phyloP scores from a whole-genome alignment of 164 flowering plant genomes.

The Magnolia kwangsiensis region DNA sequence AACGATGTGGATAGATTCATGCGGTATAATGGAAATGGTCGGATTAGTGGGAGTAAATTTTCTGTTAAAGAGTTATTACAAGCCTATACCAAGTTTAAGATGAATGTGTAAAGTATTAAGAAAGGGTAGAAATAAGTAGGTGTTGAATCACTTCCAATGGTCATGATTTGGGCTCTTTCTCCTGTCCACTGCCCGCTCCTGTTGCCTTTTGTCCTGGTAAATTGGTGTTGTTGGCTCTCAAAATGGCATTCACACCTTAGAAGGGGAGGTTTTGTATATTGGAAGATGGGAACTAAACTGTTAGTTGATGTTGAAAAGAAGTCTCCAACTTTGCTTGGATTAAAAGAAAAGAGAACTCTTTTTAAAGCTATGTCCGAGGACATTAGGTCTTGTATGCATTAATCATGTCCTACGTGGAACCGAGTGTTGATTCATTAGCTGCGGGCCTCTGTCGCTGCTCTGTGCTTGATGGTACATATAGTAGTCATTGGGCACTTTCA shows the following conservation, averaged over 20 bases:
- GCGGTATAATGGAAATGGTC: neutral
- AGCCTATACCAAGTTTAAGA: neutral
- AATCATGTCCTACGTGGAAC: too few relatives aligned
- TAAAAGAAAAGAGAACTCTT: too few relatives aligned
- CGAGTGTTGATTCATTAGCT: too few relatives aligned
- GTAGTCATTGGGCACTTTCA: too few relatives aligned
- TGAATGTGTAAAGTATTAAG: conserved; percentile 14
- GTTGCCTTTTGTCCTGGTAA: neutral
- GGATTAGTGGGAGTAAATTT: neutral
- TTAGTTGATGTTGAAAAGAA: too few relatives aligned
- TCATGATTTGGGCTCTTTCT: conserved; percentile 1
- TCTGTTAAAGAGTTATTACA: neutral
- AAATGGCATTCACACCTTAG: neutral
- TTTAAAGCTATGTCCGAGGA: too few relatives aligned
- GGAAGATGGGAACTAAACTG: neutral
- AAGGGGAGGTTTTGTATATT: neutral
- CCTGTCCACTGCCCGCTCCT: neutral
- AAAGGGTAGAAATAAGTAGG: conserved; percentile 5
- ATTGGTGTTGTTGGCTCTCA: neutral
- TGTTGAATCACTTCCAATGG: neutral
- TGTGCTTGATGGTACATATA: too few relatives aligned
- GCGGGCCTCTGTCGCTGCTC: too few relatives aligned
- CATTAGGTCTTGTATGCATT: too few relatives aligned
- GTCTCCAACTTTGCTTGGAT: too few relatives aligned
- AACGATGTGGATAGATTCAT: neutral